Evolutionary conservation across 2,329 filamentous ascomycete genomes (phyloP).

Genomic region (Verticillium klebahnii): DNA sequence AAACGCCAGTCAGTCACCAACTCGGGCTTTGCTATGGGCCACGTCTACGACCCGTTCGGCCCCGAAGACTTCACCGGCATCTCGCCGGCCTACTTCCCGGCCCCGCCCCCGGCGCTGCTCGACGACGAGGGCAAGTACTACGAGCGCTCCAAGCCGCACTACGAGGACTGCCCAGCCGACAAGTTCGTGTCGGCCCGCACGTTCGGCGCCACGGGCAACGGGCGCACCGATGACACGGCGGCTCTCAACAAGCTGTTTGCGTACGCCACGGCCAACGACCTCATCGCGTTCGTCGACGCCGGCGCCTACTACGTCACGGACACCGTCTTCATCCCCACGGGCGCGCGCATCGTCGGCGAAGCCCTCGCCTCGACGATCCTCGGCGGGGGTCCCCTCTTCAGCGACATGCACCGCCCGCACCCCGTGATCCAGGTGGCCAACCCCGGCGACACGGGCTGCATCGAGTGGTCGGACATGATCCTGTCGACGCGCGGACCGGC

Average conservation of each 20-base stretch:
- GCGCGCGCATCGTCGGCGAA: slow-evolving; percentile 56
- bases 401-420: slow-evolving; percentile 52
- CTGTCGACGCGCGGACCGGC: slow-evolving; percentile 63
- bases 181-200: slow-evolving; percentile 66
- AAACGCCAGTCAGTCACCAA: slow-evolving; percentile 41
- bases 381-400: slow-evolving; percentile 52
- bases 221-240: slow-evolving; percentile 67
- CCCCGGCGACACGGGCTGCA: slow-evolving; percentile 56
- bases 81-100: slow-evolving; percentile 37
- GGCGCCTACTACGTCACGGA: slow-evolving; percentile 56
- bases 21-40: slow-evolving; percentile 51
- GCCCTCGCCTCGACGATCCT: slow-evolving; percentile 47
- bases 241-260: slow-evolving; percentile 62
- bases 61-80: slow-evolving; percentile 44
- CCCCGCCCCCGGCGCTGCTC: slow-evolving; percentile 47
- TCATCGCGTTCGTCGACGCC: slow-evolving; percentile 56
- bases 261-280: slow-evolving; percentile 44
- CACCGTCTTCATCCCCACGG: slow-evolving; percentile 45
- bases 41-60: slow-evolving; percentile 51
- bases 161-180: slow-evolving; percentile 52
- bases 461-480: slow-evolving; percentile 71
- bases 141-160: slow-evolving; percentile 73
- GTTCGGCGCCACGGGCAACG: slow-evolving; percentile 67
- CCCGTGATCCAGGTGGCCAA: slow-evolving; percentile 64
- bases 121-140: slow-evolving; percentile 53